phyloP scores from a whole-genome alignment of 2,329 filamentous ascomycete genomes.

The Zasmidium citrigriseum region DNA sequence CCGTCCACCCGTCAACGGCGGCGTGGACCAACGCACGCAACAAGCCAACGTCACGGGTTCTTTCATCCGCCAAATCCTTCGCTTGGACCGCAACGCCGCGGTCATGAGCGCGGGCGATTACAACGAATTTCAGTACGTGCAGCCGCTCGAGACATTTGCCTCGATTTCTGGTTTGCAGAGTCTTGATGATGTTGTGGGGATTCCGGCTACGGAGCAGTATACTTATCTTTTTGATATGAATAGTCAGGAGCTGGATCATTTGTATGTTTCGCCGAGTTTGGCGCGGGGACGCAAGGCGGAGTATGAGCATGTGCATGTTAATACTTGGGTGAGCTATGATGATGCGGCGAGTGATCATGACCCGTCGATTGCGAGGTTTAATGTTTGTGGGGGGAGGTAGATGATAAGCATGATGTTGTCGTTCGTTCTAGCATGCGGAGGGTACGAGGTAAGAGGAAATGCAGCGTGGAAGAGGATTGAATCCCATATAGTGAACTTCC shows the following conservation, averaged over 20 bases:
- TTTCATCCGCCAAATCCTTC: slow-evolving; percentile 61
- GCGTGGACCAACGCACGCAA: slow-evolving; percentile 55
- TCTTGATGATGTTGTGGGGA: slow-evolving; percentile 60
- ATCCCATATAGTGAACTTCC: no score
- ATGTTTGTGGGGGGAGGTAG: slow-evolving; percentile 52
- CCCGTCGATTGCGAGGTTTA: slow-evolving; percentile 63
- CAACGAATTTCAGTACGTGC: slow-evolving; percentile 69
- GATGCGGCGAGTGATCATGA: slow-evolving; percentile 69
- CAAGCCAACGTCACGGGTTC: slow-evolving; percentile 62
- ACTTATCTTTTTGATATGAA: slow-evolving; percentile 72
- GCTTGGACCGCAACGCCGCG: slow-evolving; percentile 55
- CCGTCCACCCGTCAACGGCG: slow-evolving; percentile 67
- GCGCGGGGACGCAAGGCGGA: slow-evolving; percentile 39
- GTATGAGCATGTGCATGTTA: slow-evolving; percentile 70
- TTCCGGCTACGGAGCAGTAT: slow-evolving; percentile 62
- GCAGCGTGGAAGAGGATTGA: background rate
- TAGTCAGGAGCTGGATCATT: slow-evolving; percentile 69
- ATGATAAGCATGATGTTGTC: background rate
- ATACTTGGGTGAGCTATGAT: slow-evolving; percentile 63
- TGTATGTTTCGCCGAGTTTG: slow-evolving; percentile 62
- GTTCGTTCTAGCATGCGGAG: no score
- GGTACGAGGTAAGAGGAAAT: background rate
- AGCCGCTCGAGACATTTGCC: slow-evolving; percentile 59
- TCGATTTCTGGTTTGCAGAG: slow-evolving; percentile 59
- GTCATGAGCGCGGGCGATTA: slow-evolving; percentile 68